Base-by-base conservation (phyloP, 164 flowering plant genomes). In the Warburgia ugandensis region DNA sequence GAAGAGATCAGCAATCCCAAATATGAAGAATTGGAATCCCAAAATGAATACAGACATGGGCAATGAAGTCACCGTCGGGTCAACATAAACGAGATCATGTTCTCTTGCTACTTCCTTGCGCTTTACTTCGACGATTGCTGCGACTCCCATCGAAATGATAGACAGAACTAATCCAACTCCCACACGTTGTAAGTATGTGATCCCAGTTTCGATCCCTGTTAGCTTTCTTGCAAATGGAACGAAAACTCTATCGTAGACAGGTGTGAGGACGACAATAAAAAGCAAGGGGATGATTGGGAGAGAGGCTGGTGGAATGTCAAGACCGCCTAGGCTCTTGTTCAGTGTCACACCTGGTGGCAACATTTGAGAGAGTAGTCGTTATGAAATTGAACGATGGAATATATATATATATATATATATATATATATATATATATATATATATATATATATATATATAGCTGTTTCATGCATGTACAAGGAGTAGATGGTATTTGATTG, bases 1-100 rank as follows among this genome's bases (percentile, higher is more conserved):
- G 29, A 79, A 75, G 75, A 79, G 47, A 62, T 79, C 81, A 3
- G 81, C 79, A 7, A 79, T 63, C 4, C 81, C 81, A 28, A 74
- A 75, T 32, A 79, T 64, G 62, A 75, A 77, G 72, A 52, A 79
- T 58, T 79, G 85, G 25, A 73, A 48, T 0, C 76, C 64, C 21
- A 79, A 53, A 80, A 79, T 75, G 44, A 79, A 71, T 1, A 45
- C 19, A 41, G 65, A 64, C 5, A 79, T 77, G 5, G 78, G 80
- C 8, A 74, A 28, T n/a, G 78, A 77, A 57, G 73, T 70, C 4
- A 56, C 1, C 5, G 63, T 60, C 0, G 83, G 78, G 44, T 58
- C 41, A 1, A 75, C 74, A 11, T 73, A 69, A 2, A 75, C 71
- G 76, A 75, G 66, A 48, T 55, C 53, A 29, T 71, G 52, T 41